These are phyloP conservation scores for Alnus glutinosa DNA, from an alignment of 306 rosid species.

Conservation along the genomic window DNA sequence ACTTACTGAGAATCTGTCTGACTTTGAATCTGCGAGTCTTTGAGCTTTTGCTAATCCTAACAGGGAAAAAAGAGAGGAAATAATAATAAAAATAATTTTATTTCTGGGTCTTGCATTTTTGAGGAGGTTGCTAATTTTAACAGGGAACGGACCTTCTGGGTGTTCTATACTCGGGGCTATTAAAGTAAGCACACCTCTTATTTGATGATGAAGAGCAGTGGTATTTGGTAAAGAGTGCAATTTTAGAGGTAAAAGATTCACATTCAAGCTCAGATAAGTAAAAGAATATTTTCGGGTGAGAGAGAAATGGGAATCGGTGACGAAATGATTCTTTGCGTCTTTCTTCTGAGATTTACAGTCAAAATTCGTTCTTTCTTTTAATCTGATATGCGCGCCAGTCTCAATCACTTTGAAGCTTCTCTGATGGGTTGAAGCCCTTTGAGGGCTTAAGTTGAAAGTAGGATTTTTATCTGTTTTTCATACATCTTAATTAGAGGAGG, in stretches of 20 bases:
- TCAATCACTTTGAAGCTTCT: constrained; percentile 4
- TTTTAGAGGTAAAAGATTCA: constrained; percentile 20
- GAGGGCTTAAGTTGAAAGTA: background rate
- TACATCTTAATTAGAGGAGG: background rate
- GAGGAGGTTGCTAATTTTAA: constrained; percentile 18
- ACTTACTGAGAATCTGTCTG: constrained; percentile 20
- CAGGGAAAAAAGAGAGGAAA: background rate
- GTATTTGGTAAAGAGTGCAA: background rate
- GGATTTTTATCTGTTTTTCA: constrained; percentile 14
- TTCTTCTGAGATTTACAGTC: constrained; percentile 51
- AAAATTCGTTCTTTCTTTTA: constrained; percentile 40
- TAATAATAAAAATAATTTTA: background rate
- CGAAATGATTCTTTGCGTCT: constrained; percentile 57
- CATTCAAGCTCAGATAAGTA: constrained; percentile 37
- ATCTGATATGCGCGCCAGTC: constrained; percentile 21
- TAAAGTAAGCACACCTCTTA: background rate
- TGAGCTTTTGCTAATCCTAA: background rate
- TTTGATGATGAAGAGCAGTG: background rate
- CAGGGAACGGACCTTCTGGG: background rate
- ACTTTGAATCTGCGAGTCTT: background rate
- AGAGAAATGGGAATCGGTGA: constrained; percentile 40
- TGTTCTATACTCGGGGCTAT: background rate
- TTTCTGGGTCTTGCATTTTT: constrained; percentile 27
- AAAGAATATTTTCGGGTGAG: constrained; percentile 20
- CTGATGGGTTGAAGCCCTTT: constrained; percentile 3